These are phyloP conservation scores for Peronospora destructor DNA, from an alignment of 352 stramenopile species.

Conservation along the genomic window DNA sequence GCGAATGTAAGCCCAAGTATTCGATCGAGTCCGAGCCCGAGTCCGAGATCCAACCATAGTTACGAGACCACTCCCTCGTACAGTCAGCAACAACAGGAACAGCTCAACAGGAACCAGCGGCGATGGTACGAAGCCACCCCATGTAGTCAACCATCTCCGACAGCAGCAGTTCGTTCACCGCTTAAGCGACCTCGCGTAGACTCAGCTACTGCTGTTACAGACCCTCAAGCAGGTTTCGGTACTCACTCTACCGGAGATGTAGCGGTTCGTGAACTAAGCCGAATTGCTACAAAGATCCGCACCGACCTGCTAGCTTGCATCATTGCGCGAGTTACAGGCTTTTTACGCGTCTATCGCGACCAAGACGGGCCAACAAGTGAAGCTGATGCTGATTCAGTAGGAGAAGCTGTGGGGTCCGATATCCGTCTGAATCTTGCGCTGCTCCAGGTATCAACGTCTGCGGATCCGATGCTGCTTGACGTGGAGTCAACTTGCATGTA, in stretches of 20 bases:
- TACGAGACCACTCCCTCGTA: slow-evolving; percentile 26
- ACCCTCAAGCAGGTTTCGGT: slow-evolving; percentile 6
- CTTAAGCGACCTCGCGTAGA: slow-evolving; percentile 27
- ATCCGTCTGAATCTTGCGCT: slow-evolving; percentile 56
- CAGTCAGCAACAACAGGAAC: slow-evolving; percentile 21
- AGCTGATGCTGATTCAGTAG: slow-evolving; percentile 36
- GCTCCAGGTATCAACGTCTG: slow-evolving; percentile 29
- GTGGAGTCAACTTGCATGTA: slow-evolving; percentile 75
- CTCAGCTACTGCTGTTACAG: slow-evolving; percentile 9
- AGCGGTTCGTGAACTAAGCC: slow-evolving; percentile 58
- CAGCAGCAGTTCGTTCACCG: slow-evolving; percentile 14
- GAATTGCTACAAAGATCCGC: slow-evolving; percentile 51
- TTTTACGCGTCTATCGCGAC: slow-evolving; percentile 50
- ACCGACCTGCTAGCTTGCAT: slow-evolving; percentile 58
- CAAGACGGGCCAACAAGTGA: slow-evolving; percentile 20
- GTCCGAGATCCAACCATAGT: slow-evolving; percentile 18
- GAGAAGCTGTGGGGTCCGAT: slow-evolving; percentile 46
- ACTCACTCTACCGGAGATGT: slow-evolving; percentile 35
- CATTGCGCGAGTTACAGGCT: slow-evolving; percentile 54
- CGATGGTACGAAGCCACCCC: slow-evolving; percentile 21
- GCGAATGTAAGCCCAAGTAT: slow-evolving; percentile 24
- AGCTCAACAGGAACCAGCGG: slow-evolving; percentile 19
- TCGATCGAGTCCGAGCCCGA: slow-evolving; percentile 17
- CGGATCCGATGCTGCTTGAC: slow-evolving; percentile 31
- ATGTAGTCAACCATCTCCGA: slow-evolving; percentile 19